Evolutionary conservation across 306 rosid genomes (phyloP).

Genomic region (Quercus engelmannii): DNA sequence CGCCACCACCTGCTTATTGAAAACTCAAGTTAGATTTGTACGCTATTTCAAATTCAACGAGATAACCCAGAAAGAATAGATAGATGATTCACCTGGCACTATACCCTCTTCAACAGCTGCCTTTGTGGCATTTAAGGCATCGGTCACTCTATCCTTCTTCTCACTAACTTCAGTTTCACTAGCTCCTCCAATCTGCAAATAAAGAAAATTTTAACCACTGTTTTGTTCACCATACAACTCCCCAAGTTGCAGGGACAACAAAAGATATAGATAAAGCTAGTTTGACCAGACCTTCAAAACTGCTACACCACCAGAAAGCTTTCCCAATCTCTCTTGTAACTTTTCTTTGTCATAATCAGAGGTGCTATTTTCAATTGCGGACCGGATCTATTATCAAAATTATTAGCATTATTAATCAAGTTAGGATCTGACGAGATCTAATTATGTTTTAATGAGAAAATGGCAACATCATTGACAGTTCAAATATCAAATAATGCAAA

Average conservation of each 20-base stretch:
- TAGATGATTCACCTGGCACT: conserved; percentile 52
- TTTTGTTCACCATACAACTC: conserved; percentile 9
- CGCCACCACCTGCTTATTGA: conserved; percentile 68
- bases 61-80: background rate
- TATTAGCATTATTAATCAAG: background rate
- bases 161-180: conserved; percentile 95
- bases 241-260: background rate
- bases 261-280: background rate
- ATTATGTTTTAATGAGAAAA: background rate
- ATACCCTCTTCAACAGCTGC: conserved; percentile 99
- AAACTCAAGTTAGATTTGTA: background rate
- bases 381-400: conserved; percentile 59
- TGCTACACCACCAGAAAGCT: conserved; percentile 98
- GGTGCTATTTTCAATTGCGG: conserved; percentile 68
- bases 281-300: conserved; percentile 61
- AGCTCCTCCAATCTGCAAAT: conserved; percentile 88
- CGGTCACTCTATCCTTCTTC: conserved; percentile 95
- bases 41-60: background rate
- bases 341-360: conserved; percentile 97
- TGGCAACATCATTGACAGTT: background rate
- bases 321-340: conserved; percentile 89
- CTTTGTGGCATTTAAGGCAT: conserved; percentile 94
- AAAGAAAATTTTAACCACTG: background rate
- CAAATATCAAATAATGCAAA: conserved; percentile 1
- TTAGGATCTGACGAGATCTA: background rate